These are phyloP conservation scores for Neophaeococcomyces mojaviensis DNA, from an alignment of 2,329 filamentous ascomycete genomes.

Conservation along the genomic window DNA sequence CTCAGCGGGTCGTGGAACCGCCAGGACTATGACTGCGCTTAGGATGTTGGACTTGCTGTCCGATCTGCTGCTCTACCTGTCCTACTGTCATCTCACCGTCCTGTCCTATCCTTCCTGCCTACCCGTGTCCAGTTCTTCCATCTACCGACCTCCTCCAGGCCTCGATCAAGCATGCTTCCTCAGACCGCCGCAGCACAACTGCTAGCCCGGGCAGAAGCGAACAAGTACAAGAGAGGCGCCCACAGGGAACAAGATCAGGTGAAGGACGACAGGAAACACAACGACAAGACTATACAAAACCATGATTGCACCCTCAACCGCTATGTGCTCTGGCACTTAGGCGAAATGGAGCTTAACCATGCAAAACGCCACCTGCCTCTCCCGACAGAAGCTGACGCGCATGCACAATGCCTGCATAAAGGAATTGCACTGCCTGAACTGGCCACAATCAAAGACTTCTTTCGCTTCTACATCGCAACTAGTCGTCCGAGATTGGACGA, in stretches of 20 bases:
- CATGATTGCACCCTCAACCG: too few relatives aligned
- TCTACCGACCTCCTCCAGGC: too few relatives aligned
- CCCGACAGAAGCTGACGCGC: not conserved
- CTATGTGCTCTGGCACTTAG: not conserved
- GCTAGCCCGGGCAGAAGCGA: not conserved
- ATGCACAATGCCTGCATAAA: not conserved
- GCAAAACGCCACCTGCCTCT: not conserved
- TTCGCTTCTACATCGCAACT: conserved; percentile 5
- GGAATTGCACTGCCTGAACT: conserved; percentile 1
- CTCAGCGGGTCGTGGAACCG: too few relatives aligned
- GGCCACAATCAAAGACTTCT: conserved; percentile 8
- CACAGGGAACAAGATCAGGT: too few relatives aligned
- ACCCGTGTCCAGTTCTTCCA: too few relatives aligned
- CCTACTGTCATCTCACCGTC: too few relatives aligned
- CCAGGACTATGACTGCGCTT: too few relatives aligned
- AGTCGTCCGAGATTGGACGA: not conserved
- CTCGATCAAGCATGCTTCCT: too few relatives aligned
- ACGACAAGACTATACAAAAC: not conserved
- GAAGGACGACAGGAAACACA: not conserved
- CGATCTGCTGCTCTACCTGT: too few relatives aligned
- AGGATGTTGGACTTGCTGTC: too few relatives aligned
- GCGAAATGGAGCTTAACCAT: not conserved
- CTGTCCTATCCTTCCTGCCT: too few relatives aligned
- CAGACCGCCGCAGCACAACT: not conserved
- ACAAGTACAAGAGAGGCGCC: too few relatives aligned